Base-by-base conservation (phyloP, 768 basidiomycete genomes). In the Phlebiopsis gigantea region DNA sequence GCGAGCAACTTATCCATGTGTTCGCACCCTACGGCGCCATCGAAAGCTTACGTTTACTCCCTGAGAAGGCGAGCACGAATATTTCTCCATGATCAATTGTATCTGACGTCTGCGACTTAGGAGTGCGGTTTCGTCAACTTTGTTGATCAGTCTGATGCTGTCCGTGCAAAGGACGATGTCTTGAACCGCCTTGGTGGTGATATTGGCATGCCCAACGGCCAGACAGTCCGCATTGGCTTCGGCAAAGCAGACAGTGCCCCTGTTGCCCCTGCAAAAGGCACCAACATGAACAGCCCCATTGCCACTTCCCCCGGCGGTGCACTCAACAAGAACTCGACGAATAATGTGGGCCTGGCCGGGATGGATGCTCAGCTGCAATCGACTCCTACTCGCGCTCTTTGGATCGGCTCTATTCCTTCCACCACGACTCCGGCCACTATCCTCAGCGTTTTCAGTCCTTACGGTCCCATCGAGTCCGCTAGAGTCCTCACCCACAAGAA, bases 71-170 rank as follows among this genome's bases (percentile, higher is more conserved):
- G 46, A 62, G 73, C 61, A 4, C 7, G 5, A 26, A n/a, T 19
- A 19, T 30, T 30, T 62, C 48, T 24, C 41, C 51, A 45, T n/a
- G 15, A 45, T 46, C 6, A 19, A 26, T 29, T 50, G 57, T 29
- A 12, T 30, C 47, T 56, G 45, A 47, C 55, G 28, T 15, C 46
- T 12, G 19, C 34, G 5, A 24, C 24, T 34, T 58, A 98, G 95
- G 94, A 97, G 70, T 99, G 97, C 68, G 97, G 96, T 8, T 99
- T 99, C 69, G 96, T 99, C 68, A 99, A 99, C 69, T 99, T 97
- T 69, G 92, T 97, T 45, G 94, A 97, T 61, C 89, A 91, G 68
- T 80, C 84, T 1, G 96, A 98, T 70, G 96, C 96, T n/a, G 87
- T 98, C 61, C 86, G 93, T 57, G 97, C 97, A 12, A 96, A 97